A percentile compares a stretch with the other conserved stretches of the same genome.
Evolutionary conservation across 2,329 filamentous ascomycete species (phyloP).

Genomic region (Pezicula radicicola): DNA sequence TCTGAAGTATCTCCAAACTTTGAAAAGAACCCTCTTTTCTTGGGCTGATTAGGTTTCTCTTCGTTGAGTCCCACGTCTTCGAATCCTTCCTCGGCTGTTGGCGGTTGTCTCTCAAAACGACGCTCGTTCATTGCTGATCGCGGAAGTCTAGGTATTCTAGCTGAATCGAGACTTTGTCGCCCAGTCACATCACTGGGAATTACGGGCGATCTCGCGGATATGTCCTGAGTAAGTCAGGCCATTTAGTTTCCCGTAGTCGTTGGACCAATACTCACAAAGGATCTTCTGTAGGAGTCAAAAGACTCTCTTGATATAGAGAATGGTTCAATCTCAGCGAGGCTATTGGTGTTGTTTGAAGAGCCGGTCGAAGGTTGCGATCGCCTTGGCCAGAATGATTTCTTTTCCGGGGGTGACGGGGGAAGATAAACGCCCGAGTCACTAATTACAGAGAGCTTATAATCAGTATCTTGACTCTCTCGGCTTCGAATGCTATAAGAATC

Average conservation of each 20-base stretch:
- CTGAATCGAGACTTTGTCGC: conserved; percentile 79
- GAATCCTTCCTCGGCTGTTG: conserved; percentile 76
- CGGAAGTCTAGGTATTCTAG: conserved; percentile 59
- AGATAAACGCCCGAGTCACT: conserved; percentile 15
- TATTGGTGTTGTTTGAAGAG: conserved; percentile 55
- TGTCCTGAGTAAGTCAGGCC: conserved; percentile 62
- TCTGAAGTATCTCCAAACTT: conserved; percentile 63
- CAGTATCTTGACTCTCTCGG: too few species aligned
- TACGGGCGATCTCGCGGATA: conserved; percentile 82
- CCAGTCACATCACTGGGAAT: conserved; percentile 54
- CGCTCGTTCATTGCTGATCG: conserved; percentile 57
- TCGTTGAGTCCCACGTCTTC: conserved; percentile 89
- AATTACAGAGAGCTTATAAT: too few species aligned
- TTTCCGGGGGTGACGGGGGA: conserved; percentile 79
- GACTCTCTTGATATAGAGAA: conserved; percentile 96
- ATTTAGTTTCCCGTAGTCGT: conserved; percentile 4
- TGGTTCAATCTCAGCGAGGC: conserved; percentile 80
- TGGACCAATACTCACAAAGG: conserved; percentile 68
- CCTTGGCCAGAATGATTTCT: conserved; percentile 74
- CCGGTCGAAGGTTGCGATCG: conserved; percentile 45
- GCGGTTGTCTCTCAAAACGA: conserved; percentile 55
- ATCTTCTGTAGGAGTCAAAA: conserved; percentile 93
- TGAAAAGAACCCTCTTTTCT: conserved; percentile 79
- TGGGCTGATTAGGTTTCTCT: conserved; percentile 47
- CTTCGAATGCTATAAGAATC: background rate